Evolutionary conservation across 2,329 filamentous ascomycete species (phyloP), one percentile per base, ranked within the genome.

Genomic region (Colletotrichum ledebouriae): DNA sequence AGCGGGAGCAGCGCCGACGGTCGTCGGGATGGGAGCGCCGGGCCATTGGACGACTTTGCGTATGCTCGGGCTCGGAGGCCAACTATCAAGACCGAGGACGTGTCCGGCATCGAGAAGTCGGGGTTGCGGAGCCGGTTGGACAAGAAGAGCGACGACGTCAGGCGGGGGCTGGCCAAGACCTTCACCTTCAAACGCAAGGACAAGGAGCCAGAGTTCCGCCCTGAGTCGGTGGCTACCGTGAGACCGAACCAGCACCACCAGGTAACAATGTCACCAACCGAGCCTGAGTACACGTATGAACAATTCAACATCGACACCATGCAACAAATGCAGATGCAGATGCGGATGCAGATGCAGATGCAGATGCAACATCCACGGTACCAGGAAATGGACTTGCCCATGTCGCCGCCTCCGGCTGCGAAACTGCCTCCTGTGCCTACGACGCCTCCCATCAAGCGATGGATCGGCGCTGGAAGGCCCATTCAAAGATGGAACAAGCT

Each of bases 401-500:
- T 63, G 25, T 69, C 70, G 10, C 71, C 71, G 12, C 71, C 71
- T 1, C 71, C 71, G 1, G 64, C 67, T 13, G 63, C 62, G 17
- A 75, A 76, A 39, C 58, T 75, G 41, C 73, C 74, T 9, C 73
- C 75, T 4, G 59, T 70, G 7, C 67, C 73, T 2, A 73, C 70
- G 10, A 71, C 76, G 15, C 81, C 83, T 0, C 78, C 80, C 3
- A 83, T 87, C 65, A 86, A 83, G 72, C 83, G 85, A 12, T 89
- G 86, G 86, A 77, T 84, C 12, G 86, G 86, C 0, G 79, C 77
- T 3, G 85, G 85, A 1, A 77, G 82, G 13, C 80, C 83, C 0
- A 80, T 83, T 0, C 81, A 85, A 58, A 78, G 82, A 34, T 88
- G 86, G 86, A 87, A 86, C 72, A 87, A 87, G 73, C 78, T 88